Conservation (phyloP, 768 basidiomycete genomes). For the Russula abietina region DNA sequence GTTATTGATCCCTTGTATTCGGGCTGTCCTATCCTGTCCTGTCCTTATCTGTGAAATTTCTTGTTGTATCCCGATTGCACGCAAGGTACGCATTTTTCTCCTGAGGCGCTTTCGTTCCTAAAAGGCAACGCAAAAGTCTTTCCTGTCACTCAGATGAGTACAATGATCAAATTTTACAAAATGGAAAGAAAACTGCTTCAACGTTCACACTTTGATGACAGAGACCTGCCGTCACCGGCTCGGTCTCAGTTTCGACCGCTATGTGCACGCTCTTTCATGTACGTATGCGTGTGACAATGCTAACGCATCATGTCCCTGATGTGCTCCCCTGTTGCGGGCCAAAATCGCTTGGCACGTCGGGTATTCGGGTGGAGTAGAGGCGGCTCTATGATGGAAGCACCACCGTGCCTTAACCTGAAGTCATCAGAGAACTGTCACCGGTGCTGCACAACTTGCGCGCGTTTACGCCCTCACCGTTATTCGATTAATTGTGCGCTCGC, state of each 20-base stretch:
- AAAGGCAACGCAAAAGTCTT: neutral
- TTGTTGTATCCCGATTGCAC: neutral
- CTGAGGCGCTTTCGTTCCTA: neutral
- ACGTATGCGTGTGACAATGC: no score
- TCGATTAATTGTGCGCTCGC: neutral
- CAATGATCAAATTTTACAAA: neutral
- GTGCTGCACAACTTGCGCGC: neutral
- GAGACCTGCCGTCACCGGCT: neutral
- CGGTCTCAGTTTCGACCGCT: neutral
- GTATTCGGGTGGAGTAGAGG: neutral
- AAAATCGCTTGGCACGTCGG: neutral
- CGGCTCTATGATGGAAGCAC: slow-evolving; percentile 5
- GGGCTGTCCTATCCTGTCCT: no score
- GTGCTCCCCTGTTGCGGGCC: neutral
- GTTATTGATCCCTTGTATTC: neutral
- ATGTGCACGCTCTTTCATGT: neutral
- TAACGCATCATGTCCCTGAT: neutral
- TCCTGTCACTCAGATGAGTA: neutral
- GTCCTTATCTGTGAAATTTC: neutral
- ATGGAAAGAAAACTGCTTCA: neutral
- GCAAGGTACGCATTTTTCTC: neutral
- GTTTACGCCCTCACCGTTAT: neutral
- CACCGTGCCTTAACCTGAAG: neutral
- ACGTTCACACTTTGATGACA: neutral
- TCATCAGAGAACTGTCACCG: neutral